Conservation (phyloP, 495 filamentous ascomycete species). For the Bryoglossum gracile region DNA sequence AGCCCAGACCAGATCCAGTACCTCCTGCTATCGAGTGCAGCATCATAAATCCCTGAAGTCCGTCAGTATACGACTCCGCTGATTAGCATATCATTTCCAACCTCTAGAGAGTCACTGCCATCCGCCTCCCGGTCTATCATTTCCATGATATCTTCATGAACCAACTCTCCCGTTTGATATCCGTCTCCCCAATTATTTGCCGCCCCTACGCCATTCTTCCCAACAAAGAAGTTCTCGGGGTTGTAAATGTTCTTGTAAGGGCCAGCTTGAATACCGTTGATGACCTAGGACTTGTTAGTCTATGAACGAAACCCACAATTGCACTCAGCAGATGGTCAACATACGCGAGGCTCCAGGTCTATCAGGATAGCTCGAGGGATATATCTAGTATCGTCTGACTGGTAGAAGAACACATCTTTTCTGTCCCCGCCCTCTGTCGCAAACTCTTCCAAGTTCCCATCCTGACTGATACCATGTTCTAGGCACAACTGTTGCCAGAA, state of each 20-base stretch:
- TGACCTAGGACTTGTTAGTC: too few relatives aligned
- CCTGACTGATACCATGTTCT: slow-evolving; percentile 95
- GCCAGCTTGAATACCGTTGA: slow-evolving; percentile 84
- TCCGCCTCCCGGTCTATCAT: slow-evolving; percentile 99
- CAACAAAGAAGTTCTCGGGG: slow-evolving; percentile 95
- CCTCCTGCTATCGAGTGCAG: slow-evolving; percentile 96
- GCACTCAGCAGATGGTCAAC: too few relatives aligned
- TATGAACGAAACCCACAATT: too few relatives aligned
- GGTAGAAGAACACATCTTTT: slow-evolving; percentile 99
- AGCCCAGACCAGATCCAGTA: slow-evolving; percentile 89
- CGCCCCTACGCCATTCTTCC: slow-evolving; percentile 83
- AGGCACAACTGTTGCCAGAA: slow-evolving; percentile 98
- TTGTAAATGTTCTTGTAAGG: slow-evolving; percentile 98
- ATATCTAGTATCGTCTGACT: slow-evolving; percentile 96
- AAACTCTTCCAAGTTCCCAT: slow-evolving; percentile 93
- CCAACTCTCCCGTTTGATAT: slow-evolving; percentile 82
- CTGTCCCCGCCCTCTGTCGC: slow-evolving; percentile 94
- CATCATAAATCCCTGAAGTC: slow-evolving; percentile 81
- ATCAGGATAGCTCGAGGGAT: slow-evolving; percentile 94
- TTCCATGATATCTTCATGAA: slow-evolving; percentile 96
- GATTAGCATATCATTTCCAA: slow-evolving; percentile 27
- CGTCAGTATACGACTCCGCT: slow-evolving; percentile 3
- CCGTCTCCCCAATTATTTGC: slow-evolving; percentile 98
- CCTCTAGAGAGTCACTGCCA: slow-evolving; percentile 93
- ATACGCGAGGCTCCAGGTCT: slow-evolving; percentile 85